Percentiles rank a stretch among this genome's conserved stretches.
phyloP scores from a whole-genome alignment of 2,329 filamentous ascomycete genomes.

The Alternaria incomplexa region DNA sequence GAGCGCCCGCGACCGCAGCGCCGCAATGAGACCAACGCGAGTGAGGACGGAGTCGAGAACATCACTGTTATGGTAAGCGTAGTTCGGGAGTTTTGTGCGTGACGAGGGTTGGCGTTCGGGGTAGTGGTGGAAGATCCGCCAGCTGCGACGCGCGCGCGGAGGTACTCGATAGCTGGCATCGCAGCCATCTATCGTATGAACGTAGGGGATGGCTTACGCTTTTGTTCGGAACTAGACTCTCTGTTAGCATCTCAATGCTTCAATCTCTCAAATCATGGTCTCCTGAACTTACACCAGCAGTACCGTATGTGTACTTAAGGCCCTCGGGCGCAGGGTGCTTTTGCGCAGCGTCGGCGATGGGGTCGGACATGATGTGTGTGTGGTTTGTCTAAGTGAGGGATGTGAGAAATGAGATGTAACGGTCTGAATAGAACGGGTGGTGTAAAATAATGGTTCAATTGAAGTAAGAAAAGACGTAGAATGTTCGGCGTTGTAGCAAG shows the following conservation, averaged over 20 bases:
- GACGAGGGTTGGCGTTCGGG: not conserved
- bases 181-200: not conserved
- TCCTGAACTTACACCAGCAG: constrained; percentile 56
- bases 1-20: constrained; percentile 87
- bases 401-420: not conserved
- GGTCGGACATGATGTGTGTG: constrained; percentile 35
- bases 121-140: not conserved
- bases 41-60: constrained; percentile 92
- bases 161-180: not conserved
- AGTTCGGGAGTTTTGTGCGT: constrained; percentile 12
- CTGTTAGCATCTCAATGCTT: not conserved
- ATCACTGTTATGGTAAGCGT: constrained; percentile 59
- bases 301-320: constrained; percentile 49
- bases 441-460: not conserved
- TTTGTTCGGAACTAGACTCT: constrained; percentile 68
- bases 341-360: constrained; percentile 38
- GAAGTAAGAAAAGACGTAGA: not conserved
- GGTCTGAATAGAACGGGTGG: fast-evolving
- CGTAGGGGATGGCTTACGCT: constrained; percentile 60
- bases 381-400: not conserved
- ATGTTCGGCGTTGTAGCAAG: not conserved
- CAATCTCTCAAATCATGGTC: not conserved
- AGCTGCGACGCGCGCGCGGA: not conserved
- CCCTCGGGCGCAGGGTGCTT: constrained; percentile 49
- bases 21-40: constrained; percentile 86